Evolutionary conservation across 2,329 filamentous ascomycete species (phyloP), one percentile per base, ranked within the genome.

Genomic region (Akanthomyces muscarius): DNA sequence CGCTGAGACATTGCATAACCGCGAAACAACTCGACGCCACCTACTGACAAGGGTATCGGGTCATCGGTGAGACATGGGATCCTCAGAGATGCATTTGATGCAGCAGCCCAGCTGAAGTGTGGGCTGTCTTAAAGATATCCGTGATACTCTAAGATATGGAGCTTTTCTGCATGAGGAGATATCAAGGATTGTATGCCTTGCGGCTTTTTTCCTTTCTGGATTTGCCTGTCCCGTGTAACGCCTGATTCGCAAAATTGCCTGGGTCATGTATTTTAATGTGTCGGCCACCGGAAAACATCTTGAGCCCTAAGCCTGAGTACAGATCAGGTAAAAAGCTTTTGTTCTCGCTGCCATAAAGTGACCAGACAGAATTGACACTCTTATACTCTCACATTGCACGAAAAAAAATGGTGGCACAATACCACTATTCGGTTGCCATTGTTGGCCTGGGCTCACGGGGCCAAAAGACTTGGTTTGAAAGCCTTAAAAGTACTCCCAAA

Each of bases 361-460:
- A 41, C 38, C 14, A 14, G 11, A 14, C 11, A 14, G 6, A 16
- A 14, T 41, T 16, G 11, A 16, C 38, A 14, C 38, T 41, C 38
- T 41, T 2, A 16, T 14, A 41, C 14, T 13, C 7, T 41, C 38
- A 14, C 2, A 5, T 10, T 41, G 38, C 38, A 41, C 38, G n/a
- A 3, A 16, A 13, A 16, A 41, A 41, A 41, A 41, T 41, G 45
- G 21, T 47, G n/a, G 21, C 45, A 4, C 45, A 47, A 47, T 13
- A 47, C 4, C 21, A n/a, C 45, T 53, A 53, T 8, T 23, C 30
- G 3, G 51, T 21, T 0, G 55, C 42, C 28, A 59, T 59, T 21
- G 50, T 59, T 33, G 56, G 56, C 21, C 21, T 59, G 21, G 56
- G 56, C 45, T 51, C 56, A 7, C 56, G 25, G 4, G 56, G 56